Conservation (phyloP, 2,329 filamentous ascomycete genomes). For the Aureobasidium sp. region DNA sequence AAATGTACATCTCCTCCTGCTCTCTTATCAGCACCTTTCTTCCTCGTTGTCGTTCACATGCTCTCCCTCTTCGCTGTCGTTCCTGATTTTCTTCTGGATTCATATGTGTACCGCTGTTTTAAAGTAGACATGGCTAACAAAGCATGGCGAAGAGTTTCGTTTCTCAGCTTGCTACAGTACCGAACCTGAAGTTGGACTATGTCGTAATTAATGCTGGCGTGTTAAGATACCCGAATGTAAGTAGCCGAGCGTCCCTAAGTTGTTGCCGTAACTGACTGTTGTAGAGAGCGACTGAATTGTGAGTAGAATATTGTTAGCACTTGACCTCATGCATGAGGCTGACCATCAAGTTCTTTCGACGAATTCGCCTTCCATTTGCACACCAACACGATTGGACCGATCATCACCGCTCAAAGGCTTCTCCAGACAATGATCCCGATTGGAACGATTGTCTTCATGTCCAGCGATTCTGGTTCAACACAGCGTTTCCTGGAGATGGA, state of each 20-base stretch:
- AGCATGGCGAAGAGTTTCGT: constrained; percentile 33
- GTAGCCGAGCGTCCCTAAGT: constrained; percentile 15
- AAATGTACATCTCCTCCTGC: constrained; percentile 23
- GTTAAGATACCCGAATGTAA: constrained; percentile 48
- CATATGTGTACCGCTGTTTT: background rate
- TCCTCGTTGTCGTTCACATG: background rate
- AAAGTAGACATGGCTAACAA: constrained; percentile 1
- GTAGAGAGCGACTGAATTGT: constrained; percentile 45
- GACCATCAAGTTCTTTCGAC: constrained; percentile 37
- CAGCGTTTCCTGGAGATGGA: constrained; percentile 45
- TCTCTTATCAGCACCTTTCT: background rate
- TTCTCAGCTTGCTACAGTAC: constrained; percentile 29
- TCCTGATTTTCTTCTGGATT: background rate
- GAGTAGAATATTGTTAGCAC: constrained; percentile 16
- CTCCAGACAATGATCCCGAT: constrained; percentile 39
- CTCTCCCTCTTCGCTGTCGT: background rate
- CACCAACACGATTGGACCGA: constrained; percentile 52
- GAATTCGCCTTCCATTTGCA: constrained; percentile 48
- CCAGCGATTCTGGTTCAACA: constrained; percentile 47
- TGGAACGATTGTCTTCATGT: constrained; percentile 48
- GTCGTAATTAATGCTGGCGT: constrained; percentile 51
- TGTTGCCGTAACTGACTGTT: background rate
- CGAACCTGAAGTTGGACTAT: constrained; percentile 41
- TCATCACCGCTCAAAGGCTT: constrained; percentile 46
- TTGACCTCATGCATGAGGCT: background rate